Percentiles rank a stretch among this genome's conserved stretches.
Conservation (phyloP, 495 filamentous ascomycete genomes). For the Podospora didyma region DNA sequence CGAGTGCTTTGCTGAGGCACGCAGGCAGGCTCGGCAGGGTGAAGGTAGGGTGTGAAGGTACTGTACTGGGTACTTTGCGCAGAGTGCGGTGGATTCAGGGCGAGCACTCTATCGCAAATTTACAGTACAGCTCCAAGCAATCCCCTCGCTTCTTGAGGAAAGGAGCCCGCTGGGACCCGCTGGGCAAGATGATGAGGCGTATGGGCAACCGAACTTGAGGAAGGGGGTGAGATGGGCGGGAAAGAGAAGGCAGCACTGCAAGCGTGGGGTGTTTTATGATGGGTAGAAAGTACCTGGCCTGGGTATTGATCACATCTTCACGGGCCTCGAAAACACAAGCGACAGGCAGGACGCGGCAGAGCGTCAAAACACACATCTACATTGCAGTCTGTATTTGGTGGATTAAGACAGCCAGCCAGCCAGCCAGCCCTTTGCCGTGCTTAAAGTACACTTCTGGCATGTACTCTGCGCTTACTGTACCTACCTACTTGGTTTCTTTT, state of each 20-base stretch:
- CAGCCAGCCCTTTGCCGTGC: too few species aligned
- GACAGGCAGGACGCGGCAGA: neutral
- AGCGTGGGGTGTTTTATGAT: neutral
- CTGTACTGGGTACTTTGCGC: neutral
- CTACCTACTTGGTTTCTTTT: too few species aligned
- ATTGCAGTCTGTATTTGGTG: neutral
- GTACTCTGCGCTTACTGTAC: too few species aligned
- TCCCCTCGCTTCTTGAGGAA: neutral
- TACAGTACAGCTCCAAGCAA: constrained; percentile 5
- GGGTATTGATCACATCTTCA: neutral
- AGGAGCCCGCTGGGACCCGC: neutral
- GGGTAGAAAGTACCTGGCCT: too few species aligned
- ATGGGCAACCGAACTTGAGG: constrained; percentile 6
- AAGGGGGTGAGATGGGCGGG: neutral
- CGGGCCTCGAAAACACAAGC: neutral
- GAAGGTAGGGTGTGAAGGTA: neutral
- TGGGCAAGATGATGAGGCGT: constrained; percentile 2
- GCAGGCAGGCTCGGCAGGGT: neutral
- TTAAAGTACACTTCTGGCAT: too few species aligned
- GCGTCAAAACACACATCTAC: neutral
- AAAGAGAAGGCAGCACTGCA: constrained; percentile 8
- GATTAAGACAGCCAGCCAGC: neutral
- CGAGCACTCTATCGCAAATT: constrained; percentile 8
- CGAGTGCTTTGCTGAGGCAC: neutral
- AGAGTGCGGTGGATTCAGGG: constrained; percentile 5